Base-by-base conservation (phyloP, 805 yeast species). In the Ascoidea asiatica region DNA sequence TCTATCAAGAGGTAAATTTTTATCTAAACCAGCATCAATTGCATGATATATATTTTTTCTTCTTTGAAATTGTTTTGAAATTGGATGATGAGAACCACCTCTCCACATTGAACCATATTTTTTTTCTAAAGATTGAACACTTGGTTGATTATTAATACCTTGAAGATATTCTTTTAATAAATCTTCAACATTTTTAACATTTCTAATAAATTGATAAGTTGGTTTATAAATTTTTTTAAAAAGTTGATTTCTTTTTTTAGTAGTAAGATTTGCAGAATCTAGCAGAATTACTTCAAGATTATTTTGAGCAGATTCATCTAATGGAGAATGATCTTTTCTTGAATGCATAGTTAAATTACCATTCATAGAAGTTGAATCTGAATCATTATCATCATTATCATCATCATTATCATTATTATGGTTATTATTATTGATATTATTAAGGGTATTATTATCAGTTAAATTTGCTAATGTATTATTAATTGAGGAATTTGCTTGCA, bases 11-110 rank as follows among this genome's bases (percentile, higher is more conserved):
- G 65, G 50, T 48, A 61, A 67, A 0, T 79, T 78, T 50, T 65
- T 64, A 4, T 53, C 50, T 43, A 66, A 51, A 1, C 79, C 81
- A 6, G 51, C 60, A 52, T 75, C 79, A 43, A 75, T 72, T 4
- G 79, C 79, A 48, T 66, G 69, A 56, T 74, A 75, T 20, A 75
- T 64, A 33, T 70, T 70, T 52, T 71, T 73, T 37, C 81, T 60
- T 48, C 81, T 56, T 41, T 72, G 64, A 52, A 70, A 75, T 40
- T 77, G 69, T 48, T 76, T 69, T 44, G 70, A 68, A 23, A 72
- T 72, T 0, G 79, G 77, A 7, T 72, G 65, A 42, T 65, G 47
- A 17, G 46, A 44, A 39, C 63, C 77, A 42, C 72, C 61, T 54
- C 81, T 64, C 81, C 81, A 75, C 19, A 33, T n/a, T 15, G 44